Evolutionary conservation across 441 rosid genomes (phyloP).

Genomic region (Hura crepitans): DNA sequence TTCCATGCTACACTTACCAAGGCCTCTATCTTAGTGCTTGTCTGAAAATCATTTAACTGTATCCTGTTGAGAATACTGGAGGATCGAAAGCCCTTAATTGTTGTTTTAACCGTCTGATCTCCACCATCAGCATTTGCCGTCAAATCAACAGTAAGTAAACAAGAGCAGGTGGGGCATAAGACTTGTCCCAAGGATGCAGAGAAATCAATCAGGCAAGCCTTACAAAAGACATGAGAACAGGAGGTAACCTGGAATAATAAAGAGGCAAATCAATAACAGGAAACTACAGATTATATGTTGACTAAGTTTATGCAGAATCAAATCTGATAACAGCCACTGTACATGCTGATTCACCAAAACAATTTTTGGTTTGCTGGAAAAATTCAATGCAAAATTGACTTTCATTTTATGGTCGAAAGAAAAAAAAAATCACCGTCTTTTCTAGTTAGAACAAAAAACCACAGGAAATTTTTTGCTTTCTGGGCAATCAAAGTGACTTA

Average conservation of each 20-base stretch:
- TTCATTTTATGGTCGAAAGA: neutral
- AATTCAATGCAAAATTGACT: neutral
- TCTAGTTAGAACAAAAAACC: neutral
- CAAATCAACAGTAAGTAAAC: constrained; percentile 70
- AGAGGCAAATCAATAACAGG: neutral
- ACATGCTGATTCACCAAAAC: neutral
- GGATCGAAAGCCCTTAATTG: constrained; percentile 66
- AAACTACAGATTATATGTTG: neutral
- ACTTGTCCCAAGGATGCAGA: constrained; percentile 60
- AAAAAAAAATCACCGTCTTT: neutral
- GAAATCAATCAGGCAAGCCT: constrained; percentile 72
- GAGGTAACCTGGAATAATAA: constrained; percentile 60
- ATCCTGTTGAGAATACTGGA: constrained; percentile 86
- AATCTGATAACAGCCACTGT: neutral
- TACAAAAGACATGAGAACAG: constrained; percentile 84
- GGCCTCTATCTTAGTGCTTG: constrained; percentile 99
- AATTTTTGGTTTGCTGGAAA: neutral
- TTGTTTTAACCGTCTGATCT: constrained; percentile 48
- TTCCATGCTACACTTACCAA: constrained; percentile 52
- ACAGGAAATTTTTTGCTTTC: neutral
- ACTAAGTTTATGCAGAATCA: neutral
- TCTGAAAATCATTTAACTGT: constrained; percentile 69
- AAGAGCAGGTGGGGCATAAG: constrained; percentile 77
- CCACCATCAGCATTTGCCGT: constrained; percentile 44
- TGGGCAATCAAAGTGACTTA: neutral